Conservation (phyloP, 1,139 yeast genomes). For the Nakaseomyces uthaithaninus region DNA sequence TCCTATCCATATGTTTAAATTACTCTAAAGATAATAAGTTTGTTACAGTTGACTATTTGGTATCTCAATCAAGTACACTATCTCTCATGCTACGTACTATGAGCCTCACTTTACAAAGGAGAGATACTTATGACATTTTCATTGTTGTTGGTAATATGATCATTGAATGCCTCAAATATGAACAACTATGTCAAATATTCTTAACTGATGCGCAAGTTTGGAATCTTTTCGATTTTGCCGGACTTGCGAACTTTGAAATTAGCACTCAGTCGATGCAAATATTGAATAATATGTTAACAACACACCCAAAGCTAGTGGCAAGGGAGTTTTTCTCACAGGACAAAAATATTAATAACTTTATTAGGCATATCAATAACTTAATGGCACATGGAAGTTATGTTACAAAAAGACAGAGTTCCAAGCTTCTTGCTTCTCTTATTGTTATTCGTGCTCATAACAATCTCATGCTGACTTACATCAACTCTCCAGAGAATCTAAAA, state of each 20-base stretch:
- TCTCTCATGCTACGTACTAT: conserved; percentile 58
- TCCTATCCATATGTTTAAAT: conserved; percentile 70
- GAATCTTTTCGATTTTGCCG: conserved; percentile 75
- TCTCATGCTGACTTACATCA: conserved; percentile 70
- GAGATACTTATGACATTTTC: conserved; percentile 46
- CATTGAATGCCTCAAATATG: conserved; percentile 80
- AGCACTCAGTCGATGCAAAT: conserved; percentile 87
- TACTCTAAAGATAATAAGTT: conserved; percentile 69
- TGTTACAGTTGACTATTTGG: conserved; percentile 81
- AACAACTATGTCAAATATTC: conserved; percentile 54
- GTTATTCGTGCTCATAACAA: conserved; percentile 62
- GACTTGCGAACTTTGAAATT: conserved; percentile 70
- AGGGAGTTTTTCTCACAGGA: conserved; percentile 50
- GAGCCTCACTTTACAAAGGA: conserved; percentile 40
- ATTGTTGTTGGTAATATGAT: conserved; percentile 70
- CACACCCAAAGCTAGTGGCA: conserved; percentile 59
- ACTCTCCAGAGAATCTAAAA: conserved; percentile 73
- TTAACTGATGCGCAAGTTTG: conserved; percentile 57
- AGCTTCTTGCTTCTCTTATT: conserved; percentile 69
- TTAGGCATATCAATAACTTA: conserved; percentile 52
- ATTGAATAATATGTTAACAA: conserved; percentile 57
- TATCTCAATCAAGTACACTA: conserved; percentile 59
- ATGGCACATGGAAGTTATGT: conserved; percentile 78
- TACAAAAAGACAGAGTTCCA: conserved; percentile 82
- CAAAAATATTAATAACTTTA: conserved; percentile 48